Base-by-base conservation (phyloP, 2,329 filamentous ascomycete genomes). In the Alternaria gansuensis region DNA sequence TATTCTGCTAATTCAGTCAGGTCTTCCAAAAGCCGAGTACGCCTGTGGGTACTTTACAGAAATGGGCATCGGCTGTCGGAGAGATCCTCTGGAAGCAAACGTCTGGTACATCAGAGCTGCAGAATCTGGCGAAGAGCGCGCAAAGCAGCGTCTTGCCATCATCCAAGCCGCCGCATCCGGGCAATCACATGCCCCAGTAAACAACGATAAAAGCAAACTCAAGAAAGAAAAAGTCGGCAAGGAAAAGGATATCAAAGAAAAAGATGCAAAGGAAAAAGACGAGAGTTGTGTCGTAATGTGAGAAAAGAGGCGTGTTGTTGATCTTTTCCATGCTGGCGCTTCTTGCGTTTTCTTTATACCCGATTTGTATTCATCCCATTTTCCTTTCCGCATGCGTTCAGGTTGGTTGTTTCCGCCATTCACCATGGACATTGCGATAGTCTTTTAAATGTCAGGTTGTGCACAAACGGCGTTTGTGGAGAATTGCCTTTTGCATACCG, bases 51-150 rank as follows among this genome's bases (percentile, higher is more conserved):
- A 97, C 79, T 99, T 99, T 76, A 97, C 93, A 5, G 95, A 99
- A 77, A 97, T 96, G 91, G 95, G 95, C 63, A 97, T 99, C 69
- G 95, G 95, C 49, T 97, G 93, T 77, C 90, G 93, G 36, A 88
- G 92, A 48, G 95, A 99, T 76, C 88, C 94, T n/a, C 85, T 99
- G 41, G 93, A 97, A 77, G 94, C 95, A 67, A 99, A 99, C 73
- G 91, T 97, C 31, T 98, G 93, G 94, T 99, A 99, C 75, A 94
- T 99, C 67, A 92, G 91, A 78, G 95, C 95, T 5, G 94, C 95
- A 14, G 94, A 97, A 67, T 87, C 92, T 49, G 95, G 94, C 45
- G 93, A 98, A 71, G 91, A 95, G 70, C 87, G 93, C 57, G 95
- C 95, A 50, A 94, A 90, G 77, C 90, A 95, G 71, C 87, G 95